Base-by-base conservation (phyloP, 371 early-diverging fungal genomes). In the Haplosporangium sp. region DNA sequence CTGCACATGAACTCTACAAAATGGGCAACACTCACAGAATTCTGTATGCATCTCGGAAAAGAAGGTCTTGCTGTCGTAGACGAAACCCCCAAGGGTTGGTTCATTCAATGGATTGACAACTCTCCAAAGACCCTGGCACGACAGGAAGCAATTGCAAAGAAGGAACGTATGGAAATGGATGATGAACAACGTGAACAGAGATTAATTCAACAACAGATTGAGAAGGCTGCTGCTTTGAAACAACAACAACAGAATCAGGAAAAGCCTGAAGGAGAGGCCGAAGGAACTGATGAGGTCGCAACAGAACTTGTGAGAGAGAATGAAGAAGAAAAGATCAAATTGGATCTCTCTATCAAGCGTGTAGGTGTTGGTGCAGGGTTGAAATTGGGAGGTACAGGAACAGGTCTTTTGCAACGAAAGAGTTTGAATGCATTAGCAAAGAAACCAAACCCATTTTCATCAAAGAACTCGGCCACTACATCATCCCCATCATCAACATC, bases 1-100 rank as follows among this genome's bases (percentile, higher is more conserved):
- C 76, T 96, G 47, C 99, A 99, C 83, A 97, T 99, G 98, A 99
- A 97, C 74, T 89, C 97, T 4, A 99, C 99, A 0, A 84, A 88
- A 63, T 99, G 99, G 99, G 85, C 89, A 19, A 88, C 96, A 6
- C 84, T 99, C 19, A 85, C 93, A 3, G 97, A 94, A 56, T 99
- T 97, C 78, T 91, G 91, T 66, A 92, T 90, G 82, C 85, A 94
- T 73, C 85, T 99, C 45, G 98, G 97, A 9, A 86, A 89, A 69
- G 92, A 95, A 73, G 96, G 97, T 34, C 86, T 93, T 47, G 90
- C 92, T 63, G 84, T 89, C 50, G 96, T 97, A 3, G 97, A 98
- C 61, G 97, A 97, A 77, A 92, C 96, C 0, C 93, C 92, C 72
- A 92, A 94, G 76, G 98, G 98, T 0, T 95, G 94, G 90, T 92